Percentiles rank a stretch among this genome's conserved stretches.
phyloP scores from a whole-genome alignment of 2,329 filamentous ascomycete species.

The Penicillium polonicum region DNA sequence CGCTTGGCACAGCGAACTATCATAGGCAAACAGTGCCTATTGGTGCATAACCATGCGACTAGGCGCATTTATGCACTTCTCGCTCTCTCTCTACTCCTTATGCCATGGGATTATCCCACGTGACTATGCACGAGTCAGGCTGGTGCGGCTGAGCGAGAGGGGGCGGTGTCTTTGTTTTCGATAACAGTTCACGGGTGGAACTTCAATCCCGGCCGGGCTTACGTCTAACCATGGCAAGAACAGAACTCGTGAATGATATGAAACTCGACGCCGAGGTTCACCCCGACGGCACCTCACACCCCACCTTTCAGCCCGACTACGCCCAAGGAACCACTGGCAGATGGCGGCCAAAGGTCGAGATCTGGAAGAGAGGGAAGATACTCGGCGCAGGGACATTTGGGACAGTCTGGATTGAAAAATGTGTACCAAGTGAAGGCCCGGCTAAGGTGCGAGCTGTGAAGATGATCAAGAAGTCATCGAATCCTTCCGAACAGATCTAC shows the following conservation, averaged over 20 bases:
- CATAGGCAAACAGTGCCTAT: not conserved
- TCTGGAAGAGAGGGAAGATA: not conserved
- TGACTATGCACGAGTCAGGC: too few relatives aligned
- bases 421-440: not conserved
- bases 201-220: not conserved
- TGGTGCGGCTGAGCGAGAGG: too few relatives aligned
- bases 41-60: not conserved
- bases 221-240: not conserved
- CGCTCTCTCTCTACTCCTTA: too few relatives aligned
- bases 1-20: not conserved
- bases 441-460: not conserved
- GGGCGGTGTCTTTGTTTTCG: not conserved
- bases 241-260: not conserved
- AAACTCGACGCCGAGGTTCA: not conserved
- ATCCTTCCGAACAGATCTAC: not conserved
- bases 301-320: not conserved
- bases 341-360: not conserved
- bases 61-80: not conserved
- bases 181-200: not conserved
- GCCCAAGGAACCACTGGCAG: not conserved
- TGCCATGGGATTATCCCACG: too few relatives aligned
- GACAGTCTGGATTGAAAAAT: not conserved
- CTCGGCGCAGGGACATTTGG: not conserved
- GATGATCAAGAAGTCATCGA: not conserved
- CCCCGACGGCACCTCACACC: not conserved